Percentiles rank a stretch among this genome's conserved stretches.
These are phyloP conservation scores for Coprinellus micaceus DNA, from an alignment of 768 basidiomycete species.

Conservation along the genomic window DNA sequence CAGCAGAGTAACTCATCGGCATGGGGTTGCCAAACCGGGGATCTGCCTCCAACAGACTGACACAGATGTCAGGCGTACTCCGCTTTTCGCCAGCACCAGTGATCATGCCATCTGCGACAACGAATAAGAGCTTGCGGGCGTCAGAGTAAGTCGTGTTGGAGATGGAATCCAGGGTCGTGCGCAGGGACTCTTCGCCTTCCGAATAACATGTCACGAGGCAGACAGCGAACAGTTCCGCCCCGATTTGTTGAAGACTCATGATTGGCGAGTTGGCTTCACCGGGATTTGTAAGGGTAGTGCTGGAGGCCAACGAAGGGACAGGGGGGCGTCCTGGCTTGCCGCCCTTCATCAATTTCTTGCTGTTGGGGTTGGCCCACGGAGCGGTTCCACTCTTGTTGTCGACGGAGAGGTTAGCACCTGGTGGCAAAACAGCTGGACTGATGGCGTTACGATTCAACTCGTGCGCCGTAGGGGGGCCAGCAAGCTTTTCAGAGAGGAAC, in stretches of 20 bases:
- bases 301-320: slow-evolving; percentile 41
- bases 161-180: slow-evolving; percentile 90
- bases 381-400: slow-evolving; percentile 90
- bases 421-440: slow-evolving; percentile 93
- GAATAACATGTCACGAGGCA: slow-evolving; percentile 98
- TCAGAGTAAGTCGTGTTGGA: slow-evolving; percentile 90
- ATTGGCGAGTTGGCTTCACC: slow-evolving; percentile 46
- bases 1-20: slow-evolving; percentile 90
- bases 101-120: slow-evolving; percentile 98
- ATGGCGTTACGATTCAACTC: slow-evolving; percentile 81
- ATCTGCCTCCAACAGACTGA: slow-evolving; percentile 86
- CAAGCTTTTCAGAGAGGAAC: slow-evolving; percentile 84
- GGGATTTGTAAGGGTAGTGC: slow-evolving; percentile 51
- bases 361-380: slow-evolving; percentile 75
- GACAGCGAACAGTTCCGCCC: slow-evolving; percentile 90
- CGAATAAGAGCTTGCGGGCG: slow-evolving; percentile 84
- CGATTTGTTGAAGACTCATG: slow-evolving; percentile 87
- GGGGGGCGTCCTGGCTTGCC: slow-evolving; percentile 47
- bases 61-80: slow-evolving; percentile 96
- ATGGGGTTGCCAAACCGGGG: slow-evolving; percentile 93
- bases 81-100: slow-evolving; percentile 94
- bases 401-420: slow-evolving; percentile 91
- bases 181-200: slow-evolving; percentile 90
- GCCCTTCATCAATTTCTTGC: slow-evolving; percentile 49
- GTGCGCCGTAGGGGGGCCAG: slow-evolving; percentile 67